Evolutionary conservation across 176 grass and related monocot species (phyloP).

Genomic region (Zoysia japonica): DNA sequence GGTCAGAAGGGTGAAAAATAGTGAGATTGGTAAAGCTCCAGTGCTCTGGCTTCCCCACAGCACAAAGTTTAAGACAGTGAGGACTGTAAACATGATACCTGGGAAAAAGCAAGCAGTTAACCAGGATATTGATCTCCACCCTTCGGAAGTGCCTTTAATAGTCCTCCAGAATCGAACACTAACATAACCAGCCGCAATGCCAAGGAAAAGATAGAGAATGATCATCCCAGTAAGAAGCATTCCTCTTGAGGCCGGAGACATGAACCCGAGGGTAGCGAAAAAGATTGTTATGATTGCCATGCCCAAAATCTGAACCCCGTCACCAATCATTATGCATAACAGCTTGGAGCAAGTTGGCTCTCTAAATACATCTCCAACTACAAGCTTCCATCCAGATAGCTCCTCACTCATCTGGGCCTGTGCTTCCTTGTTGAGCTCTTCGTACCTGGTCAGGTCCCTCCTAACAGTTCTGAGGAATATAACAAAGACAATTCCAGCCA

Average conservation of each 20-base stretch:
- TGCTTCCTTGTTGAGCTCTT: slow-evolving; percentile 71
- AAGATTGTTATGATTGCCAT: slow-evolving; percentile 72
- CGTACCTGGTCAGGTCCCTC: slow-evolving; percentile 80
- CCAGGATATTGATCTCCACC: slow-evolving; percentile 79
- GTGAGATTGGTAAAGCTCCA: slow-evolving; percentile 75
- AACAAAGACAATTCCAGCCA: slow-evolving; percentile 92
- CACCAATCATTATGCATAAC: slow-evolving; percentile 76
- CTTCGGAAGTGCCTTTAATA: slow-evolving; percentile 67
- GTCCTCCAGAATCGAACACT: slow-evolving; percentile 67
- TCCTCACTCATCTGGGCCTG: slow-evolving; percentile 89
- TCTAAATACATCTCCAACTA: slow-evolving; percentile 86
- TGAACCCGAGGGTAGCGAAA: slow-evolving; percentile 78
- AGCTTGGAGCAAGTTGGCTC: slow-evolving; percentile 73
- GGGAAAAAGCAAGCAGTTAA: slow-evolving; percentile 82
- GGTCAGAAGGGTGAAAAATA: slow-evolving; percentile 78
- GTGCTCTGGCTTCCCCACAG: slow-evolving; percentile 82
- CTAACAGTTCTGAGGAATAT: slow-evolving; percentile 88
- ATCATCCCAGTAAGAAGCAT: slow-evolving; percentile 95
- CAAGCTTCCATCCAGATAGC: slow-evolving; percentile 86
- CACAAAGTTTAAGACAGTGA: slow-evolving; percentile 76
- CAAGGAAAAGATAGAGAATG: slow-evolving; percentile 81
- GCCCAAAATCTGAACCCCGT: slow-evolving; percentile 77
- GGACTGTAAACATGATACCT: slow-evolving; percentile 61
- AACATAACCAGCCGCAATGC: slow-evolving; percentile 70
- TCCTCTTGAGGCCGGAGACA: slow-evolving; percentile 85